These are phyloP conservation scores for Dentipellis fragilis DNA, from an alignment of 768 basidiomycete species.

Conservation along the genomic window DNA sequence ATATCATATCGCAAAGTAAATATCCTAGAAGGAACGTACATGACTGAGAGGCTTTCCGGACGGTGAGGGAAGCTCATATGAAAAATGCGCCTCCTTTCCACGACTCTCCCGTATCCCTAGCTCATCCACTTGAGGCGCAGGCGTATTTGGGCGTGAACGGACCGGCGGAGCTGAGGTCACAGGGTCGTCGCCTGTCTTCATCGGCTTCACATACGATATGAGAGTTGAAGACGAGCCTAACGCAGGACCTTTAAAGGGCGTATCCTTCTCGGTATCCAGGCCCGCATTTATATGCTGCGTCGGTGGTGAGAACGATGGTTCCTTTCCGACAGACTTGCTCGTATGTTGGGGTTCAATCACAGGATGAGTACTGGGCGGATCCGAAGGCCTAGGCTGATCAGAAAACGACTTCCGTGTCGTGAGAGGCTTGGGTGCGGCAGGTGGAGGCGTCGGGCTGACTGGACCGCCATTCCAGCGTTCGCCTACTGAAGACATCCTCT, in stretches of 20 bases:
- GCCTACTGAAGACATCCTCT: slow-evolving; percentile 3
- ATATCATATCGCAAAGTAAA: slow-evolving; percentile 14
- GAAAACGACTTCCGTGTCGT: neutral
- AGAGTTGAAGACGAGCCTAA: slow-evolving; percentile 70
- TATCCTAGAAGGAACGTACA: slow-evolving; percentile 77
- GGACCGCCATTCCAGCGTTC: slow-evolving; percentile 10
- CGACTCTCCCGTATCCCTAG: slow-evolving; percentile 32
- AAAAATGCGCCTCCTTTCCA: slow-evolving; percentile 10
- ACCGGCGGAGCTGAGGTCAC: slow-evolving; percentile 10
- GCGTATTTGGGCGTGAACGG: slow-evolving; percentile 2
- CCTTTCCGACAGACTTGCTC: slow-evolving; percentile 4
- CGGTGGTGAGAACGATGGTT: slow-evolving; percentile 4
- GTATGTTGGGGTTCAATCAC: slow-evolving; percentile 2
- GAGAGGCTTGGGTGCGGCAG: neutral
- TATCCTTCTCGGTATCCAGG: neutral
- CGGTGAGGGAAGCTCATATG: slow-evolving; percentile 31
- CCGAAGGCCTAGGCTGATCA: neutral
- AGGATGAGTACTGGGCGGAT: neutral
- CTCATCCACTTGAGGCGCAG: slow-evolving; percentile 26
- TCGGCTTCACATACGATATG: slow-evolving; percentile 50
- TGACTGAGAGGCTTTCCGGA: slow-evolving; percentile 65
- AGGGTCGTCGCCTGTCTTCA: slow-evolving; percentile 37
- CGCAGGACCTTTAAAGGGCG: slow-evolving; percentile 7
- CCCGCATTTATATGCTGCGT: neutral
- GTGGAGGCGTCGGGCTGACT: neutral